Evolutionary conservation across 352 stramenopile species (phyloP).

Genomic region (Phytophthora nicotianae): DNA sequence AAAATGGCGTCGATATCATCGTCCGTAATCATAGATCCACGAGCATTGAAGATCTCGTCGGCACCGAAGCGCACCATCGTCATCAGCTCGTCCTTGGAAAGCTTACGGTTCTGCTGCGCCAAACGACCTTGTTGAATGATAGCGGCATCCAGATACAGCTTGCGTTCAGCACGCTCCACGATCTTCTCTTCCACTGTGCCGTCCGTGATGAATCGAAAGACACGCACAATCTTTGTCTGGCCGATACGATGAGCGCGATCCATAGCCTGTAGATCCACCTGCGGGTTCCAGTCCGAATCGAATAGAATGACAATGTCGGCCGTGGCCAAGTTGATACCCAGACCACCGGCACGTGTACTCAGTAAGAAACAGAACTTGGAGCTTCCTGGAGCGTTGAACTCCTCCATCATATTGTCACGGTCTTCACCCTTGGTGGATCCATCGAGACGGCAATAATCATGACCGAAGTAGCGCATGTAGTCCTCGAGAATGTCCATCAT

Average conservation of each 20-base stretch:
- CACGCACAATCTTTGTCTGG: constrained; percentile 97
- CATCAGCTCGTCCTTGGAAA: constrained; percentile 98
- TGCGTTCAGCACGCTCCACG: constrained; percentile 96
- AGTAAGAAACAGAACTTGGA: constrained; percentile 98
- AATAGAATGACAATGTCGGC: constrained; percentile 99
- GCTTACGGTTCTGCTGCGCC: constrained; percentile 91
- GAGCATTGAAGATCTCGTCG: constrained; percentile 90
- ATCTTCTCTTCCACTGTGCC: constrained; percentile 99
- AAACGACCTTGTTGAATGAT: constrained; percentile 99
- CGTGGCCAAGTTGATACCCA: constrained; percentile 99
- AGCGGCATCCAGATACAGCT: constrained; percentile 98
- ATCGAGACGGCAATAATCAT: constrained; percentile 88
- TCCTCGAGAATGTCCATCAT: constrained; percentile 99
- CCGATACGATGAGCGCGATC: constrained; percentile 98
- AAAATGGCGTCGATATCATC: constrained; percentile 94
- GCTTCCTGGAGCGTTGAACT: constrained; percentile 97
- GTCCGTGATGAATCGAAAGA: constrained; percentile 99
- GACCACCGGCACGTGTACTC: constrained; percentile 94
- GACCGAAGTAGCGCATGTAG: constrained; percentile 93
- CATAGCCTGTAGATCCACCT: constrained; percentile 99
- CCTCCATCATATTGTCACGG: constrained; percentile 94
- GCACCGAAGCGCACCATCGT: constrained; percentile 94
- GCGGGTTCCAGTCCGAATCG: constrained; percentile 98
- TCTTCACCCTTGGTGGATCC: constrained; percentile 87
- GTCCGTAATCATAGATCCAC: constrained; percentile 90